Conservation (phyloP, 2,329 filamentous ascomycete genomes). For the Balansia obtecta region DNA sequence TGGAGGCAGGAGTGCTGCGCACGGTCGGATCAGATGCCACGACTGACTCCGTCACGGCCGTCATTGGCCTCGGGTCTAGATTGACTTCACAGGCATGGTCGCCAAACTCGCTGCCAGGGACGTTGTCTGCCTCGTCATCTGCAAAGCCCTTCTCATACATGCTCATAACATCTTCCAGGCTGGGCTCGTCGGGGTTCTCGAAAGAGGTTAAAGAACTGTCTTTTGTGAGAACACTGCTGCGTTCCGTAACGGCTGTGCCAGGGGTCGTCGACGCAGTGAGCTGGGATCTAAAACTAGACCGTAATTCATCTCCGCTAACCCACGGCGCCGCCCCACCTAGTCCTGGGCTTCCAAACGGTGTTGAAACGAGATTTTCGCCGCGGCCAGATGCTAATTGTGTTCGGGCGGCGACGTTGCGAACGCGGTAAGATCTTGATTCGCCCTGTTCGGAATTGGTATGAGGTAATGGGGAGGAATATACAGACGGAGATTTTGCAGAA, state of each 20-base stretch:
- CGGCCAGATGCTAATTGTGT: conserved; percentile 14
- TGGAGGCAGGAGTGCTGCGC: conserved; percentile 1
- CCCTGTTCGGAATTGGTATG: conserved; percentile 28
- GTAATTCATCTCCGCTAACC: conserved; percentile 37
- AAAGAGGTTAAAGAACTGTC: conserved; percentile 61
- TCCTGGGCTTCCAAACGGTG: conserved; percentile 14
- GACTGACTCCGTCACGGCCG: conserved; percentile 6
- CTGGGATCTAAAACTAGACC: conserved; percentile 45
- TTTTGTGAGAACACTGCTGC: conserved; percentile 72
- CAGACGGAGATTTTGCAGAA: conserved; percentile 33
- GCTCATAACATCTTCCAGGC: conserved; percentile 56
- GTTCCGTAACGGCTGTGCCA: conserved; percentile 59
- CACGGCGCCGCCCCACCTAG: conserved; percentile 30
- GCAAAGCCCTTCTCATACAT: conserved; percentile 54
- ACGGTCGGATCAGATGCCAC: background rate
- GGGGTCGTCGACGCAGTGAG: conserved; percentile 40
- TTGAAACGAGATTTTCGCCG: conserved; percentile 27
- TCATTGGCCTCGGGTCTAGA: conserved; percentile 4
- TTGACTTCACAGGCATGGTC: conserved; percentile 4
- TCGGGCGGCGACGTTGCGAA: conserved; percentile 18
- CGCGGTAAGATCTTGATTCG: conserved; percentile 19
- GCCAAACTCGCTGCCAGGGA: conserved; percentile 13
- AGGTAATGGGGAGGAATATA: conserved; percentile 30
- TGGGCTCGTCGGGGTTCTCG: conserved; percentile 42
- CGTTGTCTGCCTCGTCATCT: conserved; percentile 28